phyloP scores from a whole-genome alignment of 371 early-diverging fungal genomes.

The Amoeboaphelidium protococcarum region DNA sequence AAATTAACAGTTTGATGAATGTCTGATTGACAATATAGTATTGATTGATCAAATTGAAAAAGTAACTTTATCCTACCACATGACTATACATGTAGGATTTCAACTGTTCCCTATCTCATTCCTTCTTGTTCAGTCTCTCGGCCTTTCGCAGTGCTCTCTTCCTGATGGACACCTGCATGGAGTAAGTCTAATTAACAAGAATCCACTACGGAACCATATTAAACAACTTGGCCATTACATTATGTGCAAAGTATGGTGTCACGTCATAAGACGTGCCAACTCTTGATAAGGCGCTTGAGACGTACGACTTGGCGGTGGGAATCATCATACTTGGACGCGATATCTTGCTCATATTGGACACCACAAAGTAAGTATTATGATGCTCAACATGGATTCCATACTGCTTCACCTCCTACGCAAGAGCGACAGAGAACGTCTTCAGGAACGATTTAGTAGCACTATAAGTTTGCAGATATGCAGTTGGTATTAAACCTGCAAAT shows the following conservation, averaged over 20 bases:
- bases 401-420: constrained; percentile 51
- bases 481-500: constrained; percentile 60
- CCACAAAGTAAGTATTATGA: constrained; percentile 77
- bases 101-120: background rate
- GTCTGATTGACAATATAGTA: no score
- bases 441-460: constrained; percentile 83
- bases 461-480: constrained; percentile 70
- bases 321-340: constrained; percentile 28
- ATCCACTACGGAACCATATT: constrained; percentile 7
- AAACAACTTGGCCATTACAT: no score
- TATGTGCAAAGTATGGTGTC: constrained; percentile 58
- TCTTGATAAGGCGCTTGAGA: constrained; percentile 33
- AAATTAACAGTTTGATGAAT: no score
- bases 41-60: no score
- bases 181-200: background rate
- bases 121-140: background rate
- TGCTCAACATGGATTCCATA: constrained; percentile 58
- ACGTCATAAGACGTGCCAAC: constrained; percentile 45
- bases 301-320: constrained; percentile 57
- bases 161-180: background rate
- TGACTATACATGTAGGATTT: no score
- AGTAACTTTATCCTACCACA: no score
- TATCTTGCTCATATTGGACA: constrained; percentile 73
- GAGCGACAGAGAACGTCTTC: constrained; percentile 58
- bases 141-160: background rate